These are phyloP conservation scores for Euphrasia confusa DNA, from an alignment of 257 asterid genomes.

Conservation along the genomic window DNA sequence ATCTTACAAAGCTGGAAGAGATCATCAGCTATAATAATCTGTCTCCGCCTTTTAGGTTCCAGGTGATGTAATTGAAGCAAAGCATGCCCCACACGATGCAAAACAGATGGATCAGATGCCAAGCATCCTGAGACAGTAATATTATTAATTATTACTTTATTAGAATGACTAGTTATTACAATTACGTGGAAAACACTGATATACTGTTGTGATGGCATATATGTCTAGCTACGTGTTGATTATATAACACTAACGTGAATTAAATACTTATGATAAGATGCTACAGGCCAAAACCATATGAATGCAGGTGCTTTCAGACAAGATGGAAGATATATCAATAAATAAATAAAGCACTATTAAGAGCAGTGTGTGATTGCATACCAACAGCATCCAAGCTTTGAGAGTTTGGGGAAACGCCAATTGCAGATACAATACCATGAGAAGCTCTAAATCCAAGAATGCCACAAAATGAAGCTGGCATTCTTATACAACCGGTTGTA, in stretches of 20 bases:
- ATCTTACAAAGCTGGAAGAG: conserved; percentile 84
- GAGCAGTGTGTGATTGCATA: conserved; percentile 34
- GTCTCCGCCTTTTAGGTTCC: conserved; percentile 66
- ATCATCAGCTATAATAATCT: conserved; percentile 84
- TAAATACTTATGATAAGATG: not conserved
- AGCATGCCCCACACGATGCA: conserved; percentile 81
- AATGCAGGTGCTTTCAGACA: not conserved
- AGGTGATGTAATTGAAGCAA: conserved; percentile 59
- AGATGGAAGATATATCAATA: not conserved
- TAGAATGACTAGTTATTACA: not conserved
- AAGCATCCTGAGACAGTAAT: conserved; percentile 61
- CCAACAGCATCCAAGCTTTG: conserved; percentile 90
- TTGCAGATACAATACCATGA: conserved; percentile 63
- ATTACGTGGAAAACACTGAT: conserved; percentile 4
- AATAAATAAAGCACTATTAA: not conserved
- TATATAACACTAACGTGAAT: conserved; percentile 5
- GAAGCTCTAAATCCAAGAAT: conserved; percentile 84
- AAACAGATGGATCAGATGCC: conserved; percentile 74
- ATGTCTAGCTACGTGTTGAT: not conserved
- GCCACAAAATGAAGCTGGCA: conserved; percentile 34
- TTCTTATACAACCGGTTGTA: conserved; percentile 32
- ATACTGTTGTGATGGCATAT: not conserved
- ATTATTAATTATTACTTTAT: not conserved
- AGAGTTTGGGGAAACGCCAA: conserved; percentile 80
- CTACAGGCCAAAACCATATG: no score